Evolutionary conservation across 805 yeast species (phyloP).

Genomic region (Nakazawaea molendinolei): DNA sequence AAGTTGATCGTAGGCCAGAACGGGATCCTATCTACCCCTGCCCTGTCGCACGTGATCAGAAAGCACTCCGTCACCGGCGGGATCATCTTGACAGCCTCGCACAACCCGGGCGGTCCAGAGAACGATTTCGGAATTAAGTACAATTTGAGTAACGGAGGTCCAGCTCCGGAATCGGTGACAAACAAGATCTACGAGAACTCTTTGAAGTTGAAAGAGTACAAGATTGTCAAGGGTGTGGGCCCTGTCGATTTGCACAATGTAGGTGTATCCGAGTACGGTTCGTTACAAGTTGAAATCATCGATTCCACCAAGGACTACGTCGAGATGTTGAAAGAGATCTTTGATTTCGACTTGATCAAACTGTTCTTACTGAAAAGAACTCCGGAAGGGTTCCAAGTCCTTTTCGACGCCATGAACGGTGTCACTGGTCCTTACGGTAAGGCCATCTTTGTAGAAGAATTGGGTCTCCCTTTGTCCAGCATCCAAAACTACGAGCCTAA

Average conservation of each 20-base stretch:
- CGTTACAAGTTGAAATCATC: constrained; percentile 70
- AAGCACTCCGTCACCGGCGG: constrained; percentile 74
- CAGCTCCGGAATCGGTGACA: constrained; percentile 95
- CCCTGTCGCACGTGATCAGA: constrained; percentile 91
- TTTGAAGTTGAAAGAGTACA: constrained; percentile 50
- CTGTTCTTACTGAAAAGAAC: constrained; percentile 49
- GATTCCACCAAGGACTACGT: constrained; percentile 80
- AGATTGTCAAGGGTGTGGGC: constrained; percentile 43
- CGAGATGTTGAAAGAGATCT: constrained; percentile 70
- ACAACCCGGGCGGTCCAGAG: constrained; percentile 94
- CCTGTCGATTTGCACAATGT: constrained; percentile 59
- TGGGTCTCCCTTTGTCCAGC: constrained; percentile 63
- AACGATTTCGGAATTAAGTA: constrained; percentile 94
- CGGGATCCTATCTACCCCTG: constrained; percentile 91
- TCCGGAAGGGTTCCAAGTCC: constrained; percentile 55
- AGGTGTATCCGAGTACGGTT: constrained; percentile 48
- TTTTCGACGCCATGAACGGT: constrained; percentile 90
- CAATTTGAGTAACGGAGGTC: constrained; percentile 93
- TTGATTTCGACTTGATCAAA: constrained; percentile 79
- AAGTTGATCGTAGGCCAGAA: constrained; percentile 82
- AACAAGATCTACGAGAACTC: constrained; percentile 75
- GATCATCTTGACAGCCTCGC: constrained; percentile 91
- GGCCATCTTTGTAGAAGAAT: constrained; percentile 76
- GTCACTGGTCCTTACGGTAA: constrained; percentile 96
- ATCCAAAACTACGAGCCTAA: constrained; percentile 75